A percentile compares a stretch with the other conserved stretches of the same genome.
Conservation (phyloP, 2,329 filamentous ascomycete species). For the Fonsecaea nubica region DNA sequence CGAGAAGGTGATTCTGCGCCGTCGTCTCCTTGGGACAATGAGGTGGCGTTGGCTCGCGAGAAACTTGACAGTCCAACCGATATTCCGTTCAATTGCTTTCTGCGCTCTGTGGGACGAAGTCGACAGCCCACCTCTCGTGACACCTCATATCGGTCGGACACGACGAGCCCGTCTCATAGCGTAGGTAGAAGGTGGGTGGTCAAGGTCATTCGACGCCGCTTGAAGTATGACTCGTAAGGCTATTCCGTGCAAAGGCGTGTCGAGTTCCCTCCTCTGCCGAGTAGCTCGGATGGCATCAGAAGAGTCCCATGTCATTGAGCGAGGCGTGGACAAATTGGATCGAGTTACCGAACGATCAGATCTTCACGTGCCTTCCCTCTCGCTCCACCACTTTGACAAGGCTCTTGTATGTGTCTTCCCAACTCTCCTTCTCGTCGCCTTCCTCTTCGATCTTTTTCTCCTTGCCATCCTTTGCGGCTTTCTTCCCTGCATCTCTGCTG, state of each 20-base stretch:
- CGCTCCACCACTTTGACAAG: conserved; percentile 66
- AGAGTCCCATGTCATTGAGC: not conserved
- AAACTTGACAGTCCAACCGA: too few relatives aligned
- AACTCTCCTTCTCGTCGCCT: conserved; percentile 53
- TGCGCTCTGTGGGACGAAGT: too few relatives aligned
- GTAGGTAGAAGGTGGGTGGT: not conserved
- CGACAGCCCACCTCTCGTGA: not conserved
- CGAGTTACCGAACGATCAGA: conserved; percentile 45
- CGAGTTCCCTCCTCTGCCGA: not conserved
- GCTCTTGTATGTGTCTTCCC: conserved; percentile 61
- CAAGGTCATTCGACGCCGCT: not conserved
- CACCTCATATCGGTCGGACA: not conserved
- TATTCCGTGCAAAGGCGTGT: not conserved
- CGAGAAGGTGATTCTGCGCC: too few relatives aligned
- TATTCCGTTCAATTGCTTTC: too few relatives aligned
- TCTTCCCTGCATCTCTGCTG: conserved; percentile 56
- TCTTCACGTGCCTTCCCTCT: conserved; percentile 63
- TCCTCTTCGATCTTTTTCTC: conserved; percentile 57
- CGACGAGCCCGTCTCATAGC: not conserved
- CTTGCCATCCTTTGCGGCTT: conserved; percentile 54
- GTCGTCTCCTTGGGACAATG: too few relatives aligned
- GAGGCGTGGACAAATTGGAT: not conserved
- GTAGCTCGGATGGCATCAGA: not conserved
- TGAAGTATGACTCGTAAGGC: not conserved
- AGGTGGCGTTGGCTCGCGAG: too few relatives aligned